Base-by-base conservation (phyloP, 1,284 basidiomycete genomes). In the Meripilus lineatus region DNA sequence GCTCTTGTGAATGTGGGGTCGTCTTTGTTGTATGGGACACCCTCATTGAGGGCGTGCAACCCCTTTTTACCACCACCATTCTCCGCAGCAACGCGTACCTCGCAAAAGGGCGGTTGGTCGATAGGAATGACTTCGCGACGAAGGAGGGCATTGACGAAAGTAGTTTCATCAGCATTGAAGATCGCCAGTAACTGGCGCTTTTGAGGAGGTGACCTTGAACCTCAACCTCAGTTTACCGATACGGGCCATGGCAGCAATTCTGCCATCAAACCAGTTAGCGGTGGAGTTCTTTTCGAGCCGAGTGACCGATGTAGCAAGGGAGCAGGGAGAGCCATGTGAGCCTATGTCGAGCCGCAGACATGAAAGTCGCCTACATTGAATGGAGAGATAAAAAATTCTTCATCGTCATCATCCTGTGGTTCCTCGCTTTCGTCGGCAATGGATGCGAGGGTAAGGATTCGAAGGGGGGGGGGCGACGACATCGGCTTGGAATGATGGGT, bases 81-180 rank as follows among this genome's bases (percentile, higher is more conserved):
- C 59, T 93, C 91, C 28, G 81, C 74, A 0, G 92, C 93, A 58
- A 96, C 93, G 52, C 93, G 89, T 1, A 99, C 93, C 68, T 99
- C 94, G 67, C 93, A 96, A 64, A 99, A 99, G 28, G 96, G 96
- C 63, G 99, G 96, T 65, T 99, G 93, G 65, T 99, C 96, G 48
- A 93, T 86, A 3, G 96, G 94, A 86, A 99, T 93, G 41, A 97
- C 83, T 63, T 89, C 86, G 35, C 88, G 81, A 44, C 91, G 75
- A 5, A 97, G 77, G 26, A 99, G 72, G 1, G 94, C 90, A 58
- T 99, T 99, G 64, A 99, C 92, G 59, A 99, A 89, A 0, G 96
- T 99, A 25, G 93, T 97, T 69, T 99, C 99, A 58, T 96, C 96
- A 24, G 96, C 90, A 62, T 99, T 99, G 48, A n/a, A 99, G 77